Conservation (phyloP, 2,329 filamentous ascomycete species). For the Macrophomina phaseolina region DNA sequence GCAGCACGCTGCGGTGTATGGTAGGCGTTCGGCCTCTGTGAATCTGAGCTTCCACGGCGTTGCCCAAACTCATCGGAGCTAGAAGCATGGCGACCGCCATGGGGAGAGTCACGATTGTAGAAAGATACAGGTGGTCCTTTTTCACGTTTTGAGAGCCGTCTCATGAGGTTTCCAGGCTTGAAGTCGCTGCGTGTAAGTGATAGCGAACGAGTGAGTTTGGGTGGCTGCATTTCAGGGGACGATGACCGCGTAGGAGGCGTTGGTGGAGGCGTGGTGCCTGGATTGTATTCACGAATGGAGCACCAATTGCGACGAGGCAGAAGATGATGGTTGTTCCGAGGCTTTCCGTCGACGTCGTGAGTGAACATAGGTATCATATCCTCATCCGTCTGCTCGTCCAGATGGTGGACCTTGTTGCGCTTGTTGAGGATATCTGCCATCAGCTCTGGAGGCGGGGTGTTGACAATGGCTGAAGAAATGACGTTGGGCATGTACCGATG, state of each 20-base stretch:
- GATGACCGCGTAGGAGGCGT: conserved; percentile 56
- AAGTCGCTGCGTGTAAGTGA: conserved; percentile 37
- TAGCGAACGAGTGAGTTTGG: conserved; percentile 37
- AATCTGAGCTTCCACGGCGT: conserved; percentile 10
- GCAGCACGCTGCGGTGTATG: conserved; percentile 37
- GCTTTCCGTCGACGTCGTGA: conserved; percentile 86
- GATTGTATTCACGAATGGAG: conserved; percentile 83
- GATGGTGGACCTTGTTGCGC: conserved; percentile 76
- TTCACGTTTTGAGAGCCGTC: conserved; percentile 44
- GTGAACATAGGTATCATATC: conserved; percentile 94
- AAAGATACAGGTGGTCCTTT: conserved; percentile 43
- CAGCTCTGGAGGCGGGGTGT: conserved; percentile 84
- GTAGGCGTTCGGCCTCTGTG: conserved; percentile 7
- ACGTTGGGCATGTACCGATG: conserved; percentile 97
- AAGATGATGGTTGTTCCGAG: conserved; percentile 87
- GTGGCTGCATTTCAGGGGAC: conserved; percentile 35
- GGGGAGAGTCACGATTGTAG: conserved; percentile 35
- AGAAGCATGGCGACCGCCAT: conserved; percentile 14
- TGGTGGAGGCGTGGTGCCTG: conserved; percentile 74
- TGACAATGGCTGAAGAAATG: conserved; percentile 92
- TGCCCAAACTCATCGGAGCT: conserved; percentile 14
- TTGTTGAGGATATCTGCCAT: conserved; percentile 93
- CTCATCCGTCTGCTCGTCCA: conserved; percentile 80
- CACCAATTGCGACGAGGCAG: conserved; percentile 95
- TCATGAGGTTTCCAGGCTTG: conserved; percentile 48